These are phyloP conservation scores for Scutellaria minor DNA, from an alignment of 257 asterid species.

Conservation along the genomic window DNA sequence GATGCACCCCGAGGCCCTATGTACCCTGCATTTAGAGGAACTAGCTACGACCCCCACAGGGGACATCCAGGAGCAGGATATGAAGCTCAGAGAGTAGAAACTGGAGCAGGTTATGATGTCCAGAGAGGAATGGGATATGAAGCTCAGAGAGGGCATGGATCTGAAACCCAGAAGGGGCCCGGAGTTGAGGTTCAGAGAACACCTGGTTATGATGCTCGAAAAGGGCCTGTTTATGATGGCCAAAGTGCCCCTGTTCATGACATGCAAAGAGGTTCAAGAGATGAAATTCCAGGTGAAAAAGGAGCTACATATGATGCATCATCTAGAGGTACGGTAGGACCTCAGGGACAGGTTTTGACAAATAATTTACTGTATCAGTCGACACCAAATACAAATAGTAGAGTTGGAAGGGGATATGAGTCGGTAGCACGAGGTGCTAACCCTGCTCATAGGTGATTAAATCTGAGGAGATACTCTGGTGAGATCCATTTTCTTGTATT, in stretches of 20 bases:
- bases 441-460: slow-evolving; percentile 42
- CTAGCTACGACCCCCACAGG: slow-evolving; percentile 53
- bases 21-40: slow-evolving; percentile 47
- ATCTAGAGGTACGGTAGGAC: slow-evolving; percentile 37
- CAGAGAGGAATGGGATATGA: slow-evolving; percentile 39
- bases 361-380: slow-evolving; percentile 48
- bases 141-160: slow-evolving; percentile 34
- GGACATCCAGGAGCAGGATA: slow-evolving; percentile 42
- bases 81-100: slow-evolving; percentile 50
- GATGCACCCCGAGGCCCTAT: slow-evolving; percentile 52
- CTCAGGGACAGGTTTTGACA: slow-evolving; percentile 26
- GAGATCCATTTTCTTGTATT: too few species aligned
- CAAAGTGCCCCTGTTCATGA: slow-evolving; percentile 51
- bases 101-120: slow-evolving; percentile 35
- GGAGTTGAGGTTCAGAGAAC: too few species aligned
- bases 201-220: slow-evolving; percentile 49
- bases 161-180: slow-evolving; percentile 31
- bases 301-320: slow-evolving; percentile 46
- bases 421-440: slow-evolving; percentile 55
- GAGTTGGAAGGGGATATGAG: slow-evolving; percentile 57
- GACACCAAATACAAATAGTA: slow-evolving; percentile 46
- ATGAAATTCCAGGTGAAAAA: slow-evolving; percentile 54
- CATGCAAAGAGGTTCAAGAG: slow-evolving; percentile 57
- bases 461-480: too few species aligned
- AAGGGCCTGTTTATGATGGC: slow-evolving; percentile 50